Evolutionary conservation across 1,139 yeast genomes (phyloP).

Genomic region (Candida labiduridarum): DNA sequence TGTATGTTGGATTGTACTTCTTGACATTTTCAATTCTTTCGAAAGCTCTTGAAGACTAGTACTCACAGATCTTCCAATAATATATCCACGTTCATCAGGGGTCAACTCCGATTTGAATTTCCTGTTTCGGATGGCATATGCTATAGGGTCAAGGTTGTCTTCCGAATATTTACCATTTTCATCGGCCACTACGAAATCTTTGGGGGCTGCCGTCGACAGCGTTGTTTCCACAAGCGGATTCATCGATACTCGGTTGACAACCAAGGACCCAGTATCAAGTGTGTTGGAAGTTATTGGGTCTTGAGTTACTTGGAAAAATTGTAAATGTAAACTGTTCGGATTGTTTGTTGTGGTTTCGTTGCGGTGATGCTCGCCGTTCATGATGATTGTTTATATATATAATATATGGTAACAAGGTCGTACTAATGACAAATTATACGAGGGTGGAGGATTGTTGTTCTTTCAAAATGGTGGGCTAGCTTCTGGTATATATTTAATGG

Average conservation of each 20-base stretch:
- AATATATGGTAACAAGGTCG: no score
- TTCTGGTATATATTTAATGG: no score
- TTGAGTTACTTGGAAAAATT: slow-evolving; percentile 1
- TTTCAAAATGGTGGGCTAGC: no score
- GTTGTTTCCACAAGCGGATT: slow-evolving; percentile 1
- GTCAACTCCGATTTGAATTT: slow-evolving; percentile 5
- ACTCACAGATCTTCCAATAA: slow-evolving; percentile 6
- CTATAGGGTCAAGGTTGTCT: slow-evolving; percentile 5
- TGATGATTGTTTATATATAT: no score
- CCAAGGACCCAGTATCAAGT: neutral
- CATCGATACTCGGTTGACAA: slow-evolving; percentile 1
- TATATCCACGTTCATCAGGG: slow-evolving; percentile 7
- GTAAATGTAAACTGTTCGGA: neutral
- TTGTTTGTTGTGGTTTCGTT: slow-evolving; percentile 1
- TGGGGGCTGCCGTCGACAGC: neutral
- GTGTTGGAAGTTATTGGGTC: neutral
- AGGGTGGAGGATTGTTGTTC: no score
- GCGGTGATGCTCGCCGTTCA: neutral
- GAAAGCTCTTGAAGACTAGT: slow-evolving; percentile 7
- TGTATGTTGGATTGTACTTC: slow-evolving; percentile 6
- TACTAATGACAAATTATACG: no score
- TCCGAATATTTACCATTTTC: slow-evolving; percentile 3
- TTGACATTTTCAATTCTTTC: slow-evolving; percentile 5
- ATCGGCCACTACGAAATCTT: neutral
- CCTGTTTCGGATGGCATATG: slow-evolving; percentile 4